Percentiles rank a stretch among this genome's conserved stretches.
phyloP scores from a whole-genome alignment of 2,329 filamentous ascomycete species.

The Stachybotrys echinatus region DNA sequence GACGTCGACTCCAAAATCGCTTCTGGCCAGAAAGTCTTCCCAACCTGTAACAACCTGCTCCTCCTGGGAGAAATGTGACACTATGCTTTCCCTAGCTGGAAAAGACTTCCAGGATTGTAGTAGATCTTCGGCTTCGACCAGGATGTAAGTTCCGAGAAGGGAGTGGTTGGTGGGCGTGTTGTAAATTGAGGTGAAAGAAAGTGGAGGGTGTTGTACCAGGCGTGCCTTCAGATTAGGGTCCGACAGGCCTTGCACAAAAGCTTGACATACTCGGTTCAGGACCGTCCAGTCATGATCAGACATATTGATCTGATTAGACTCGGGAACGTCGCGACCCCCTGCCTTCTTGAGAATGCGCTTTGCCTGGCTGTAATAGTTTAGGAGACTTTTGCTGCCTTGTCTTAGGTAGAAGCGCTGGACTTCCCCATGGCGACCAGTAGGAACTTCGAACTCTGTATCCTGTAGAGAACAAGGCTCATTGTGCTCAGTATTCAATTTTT shows the following conservation, averaged over 20 bases:
- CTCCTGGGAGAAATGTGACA: conserved; percentile 17
- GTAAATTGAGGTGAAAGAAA: conserved; percentile 27
- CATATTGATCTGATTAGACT: conserved; percentile 40
- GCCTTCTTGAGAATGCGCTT: conserved; percentile 45
- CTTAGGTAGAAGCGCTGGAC: conserved; percentile 26
- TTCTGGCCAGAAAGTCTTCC: conserved; percentile 35
- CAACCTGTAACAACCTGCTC: conserved; percentile 36
- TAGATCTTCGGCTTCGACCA: conserved; percentile 52
- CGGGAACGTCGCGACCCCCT: conserved; percentile 44
- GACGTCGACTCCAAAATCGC: conserved; percentile 38
- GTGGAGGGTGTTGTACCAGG: conserved; percentile 41
- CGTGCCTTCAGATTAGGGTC: conserved; percentile 39
- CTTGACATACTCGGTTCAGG: conserved; percentile 45
- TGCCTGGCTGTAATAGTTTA: conserved; percentile 40
- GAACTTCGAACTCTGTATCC: conserved; percentile 13
- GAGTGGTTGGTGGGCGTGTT: conserved; percentile 34
- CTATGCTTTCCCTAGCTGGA: conserved; percentile 11
- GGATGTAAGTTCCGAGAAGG: conserved; percentile 46
- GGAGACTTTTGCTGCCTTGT: conserved; percentile 35
- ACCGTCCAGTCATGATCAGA: conserved; percentile 37
- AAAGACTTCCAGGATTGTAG: conserved; percentile 31
- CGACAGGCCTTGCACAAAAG: conserved; percentile 49
- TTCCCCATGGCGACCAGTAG: conserved; percentile 8
- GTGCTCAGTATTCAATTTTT: conserved; percentile 10
- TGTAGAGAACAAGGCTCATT: conserved; percentile 2